Evolutionary conservation across 129 eudicot genomes (phyloP), one percentile per base, ranked within the genome.

Genomic region (Artemisia annua): DNA sequence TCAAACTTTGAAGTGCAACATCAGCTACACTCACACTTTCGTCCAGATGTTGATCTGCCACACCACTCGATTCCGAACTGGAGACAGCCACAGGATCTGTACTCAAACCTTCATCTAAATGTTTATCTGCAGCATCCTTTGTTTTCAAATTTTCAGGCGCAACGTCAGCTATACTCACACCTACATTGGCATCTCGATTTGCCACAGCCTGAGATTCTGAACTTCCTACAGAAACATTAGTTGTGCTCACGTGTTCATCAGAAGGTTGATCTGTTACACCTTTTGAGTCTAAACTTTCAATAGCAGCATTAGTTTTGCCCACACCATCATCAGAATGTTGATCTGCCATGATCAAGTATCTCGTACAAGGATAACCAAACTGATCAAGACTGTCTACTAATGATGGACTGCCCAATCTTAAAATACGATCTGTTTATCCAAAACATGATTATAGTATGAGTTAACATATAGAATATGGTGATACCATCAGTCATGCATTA

Each of bases 341-440:
- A 52, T 89, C 86, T 48, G 84, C 93, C 97, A 92, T 88, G 54
- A 59, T 53, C 51, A 58, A 67, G 17, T 56, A 57, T 75, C 80
- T 44, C n/a, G 68, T 51, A 44, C 17, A 4, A 67, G 50, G 61
- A 67, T 67, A 76, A 57, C 39, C 7, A 39, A 57, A 57, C 24
- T 16, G 26, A 48, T 59, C 61, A 19, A 1, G 11, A 68, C 18
- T 55, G 11, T n/a, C 13, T 55, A 55, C 26, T 68, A 50, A 44
- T 9, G 60, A 68, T 51, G 7, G 48, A 26, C 61, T 75, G 22
- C 57, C 69, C 53, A 32, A 58, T 67, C 52, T 68, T 67, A 67
- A 44, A 16, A n/a, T 6, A 16, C 46, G 11, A 68, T 48, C 68
- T 76, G 54, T 28, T 56, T 56, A 56, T 48, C 43, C 10, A 70